Evolutionary conservation across 2,329 filamentous ascomycete species (phyloP), one percentile per base, ranked within the genome.

Genomic region (Westerdykella sp.): DNA sequence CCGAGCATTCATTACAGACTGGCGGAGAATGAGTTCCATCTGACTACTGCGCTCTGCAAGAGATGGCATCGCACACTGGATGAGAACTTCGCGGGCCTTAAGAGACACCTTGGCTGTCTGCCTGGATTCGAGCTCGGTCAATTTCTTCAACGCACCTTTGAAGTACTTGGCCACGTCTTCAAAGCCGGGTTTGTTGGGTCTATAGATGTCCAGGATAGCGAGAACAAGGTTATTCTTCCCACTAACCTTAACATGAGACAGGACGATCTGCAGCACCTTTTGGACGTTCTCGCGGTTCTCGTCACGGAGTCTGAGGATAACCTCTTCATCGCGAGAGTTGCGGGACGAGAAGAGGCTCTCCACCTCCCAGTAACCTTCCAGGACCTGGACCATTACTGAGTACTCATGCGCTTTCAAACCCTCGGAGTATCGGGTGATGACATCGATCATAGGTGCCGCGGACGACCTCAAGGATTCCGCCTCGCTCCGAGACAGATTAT

Each of bases 21-120:
- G 95, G 46, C 90, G 87, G 43, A 98, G 77, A 53, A 98, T 98
- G 69, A 97, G 91, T 75, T 97, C 93, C 91, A 98, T 96, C 73
- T 98, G 93, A 6, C 85, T 80, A 21, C 87, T 86, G 56, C 93
- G 84, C 77, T 98, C 93, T 69, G 97, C 93, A 15, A 98, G 76
- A 3, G 93, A 98, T 14, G 93, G 93, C 66, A 98, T 79, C 42
- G 93, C 90, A 65, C 89, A 96, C 71, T 97, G 93, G 51, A 98
- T 98, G 60, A 98, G 83, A 40, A 97, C 84, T 73, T 98, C 93
- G 64, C 93, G 86, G 37, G 93, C 91, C 77, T 98, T 98, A 54
- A 98, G 79, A 0, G 91, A 88, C 34, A 98, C 91, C 81, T 97
- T 98, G 53, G 91, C 87, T 10, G 91, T 93, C 62, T 74, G 81